These are phyloP conservation scores for Pyronema omphalodes DNA, from an alignment of 495 filamentous ascomycete species.

Conservation along the genomic window DNA sequence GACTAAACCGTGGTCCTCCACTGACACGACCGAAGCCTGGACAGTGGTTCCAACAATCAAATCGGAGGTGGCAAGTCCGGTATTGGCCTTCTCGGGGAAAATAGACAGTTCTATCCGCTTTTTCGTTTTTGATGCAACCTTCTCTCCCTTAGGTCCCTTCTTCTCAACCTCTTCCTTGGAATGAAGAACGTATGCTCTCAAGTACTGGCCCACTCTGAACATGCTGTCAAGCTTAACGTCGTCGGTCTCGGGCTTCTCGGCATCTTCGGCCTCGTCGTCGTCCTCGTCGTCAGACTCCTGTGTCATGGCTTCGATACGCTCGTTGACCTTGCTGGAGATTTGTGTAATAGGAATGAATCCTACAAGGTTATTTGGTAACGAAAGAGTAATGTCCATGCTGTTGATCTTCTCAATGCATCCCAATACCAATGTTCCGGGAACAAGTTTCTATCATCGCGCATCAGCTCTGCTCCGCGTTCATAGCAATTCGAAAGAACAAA, in stretches of 20 bases:
- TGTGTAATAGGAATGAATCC: conserved; percentile 83
- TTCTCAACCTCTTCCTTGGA: conserved; percentile 34
- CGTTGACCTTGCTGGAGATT: conserved; percentile 55
- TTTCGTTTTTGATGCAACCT: conserved; percentile 39
- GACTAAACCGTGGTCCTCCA: conserved; percentile 85
- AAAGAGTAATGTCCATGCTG: conserved; percentile 53
- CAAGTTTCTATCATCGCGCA: conserved; percentile 40
- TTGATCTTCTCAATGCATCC: conserved; percentile 74
- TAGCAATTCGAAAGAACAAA: conserved; percentile 24
- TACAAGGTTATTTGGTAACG: conserved; percentile 77
- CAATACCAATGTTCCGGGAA: conserved; percentile 66
- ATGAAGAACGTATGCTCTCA: conserved; percentile 68
- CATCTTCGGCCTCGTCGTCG: conserved; percentile 24
- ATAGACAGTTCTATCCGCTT: conserved; percentile 71
- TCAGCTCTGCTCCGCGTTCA: neutral
- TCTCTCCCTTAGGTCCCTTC: conserved; percentile 4
- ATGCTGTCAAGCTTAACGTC: conserved; percentile 49
- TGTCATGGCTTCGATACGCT: conserved; percentile 45
- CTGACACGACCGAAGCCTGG: conserved; percentile 73
- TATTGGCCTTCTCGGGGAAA: conserved; percentile 55
- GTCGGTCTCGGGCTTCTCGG: conserved; percentile 26
- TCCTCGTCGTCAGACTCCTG: conserved; percentile 34
- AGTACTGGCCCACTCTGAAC: conserved; percentile 72
- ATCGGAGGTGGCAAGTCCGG: conserved; percentile 47
- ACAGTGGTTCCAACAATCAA: conserved; percentile 52